Base-by-base conservation (phyloP, 1,284 basidiomycete genomes). In the Xanthoconium separans region DNA sequence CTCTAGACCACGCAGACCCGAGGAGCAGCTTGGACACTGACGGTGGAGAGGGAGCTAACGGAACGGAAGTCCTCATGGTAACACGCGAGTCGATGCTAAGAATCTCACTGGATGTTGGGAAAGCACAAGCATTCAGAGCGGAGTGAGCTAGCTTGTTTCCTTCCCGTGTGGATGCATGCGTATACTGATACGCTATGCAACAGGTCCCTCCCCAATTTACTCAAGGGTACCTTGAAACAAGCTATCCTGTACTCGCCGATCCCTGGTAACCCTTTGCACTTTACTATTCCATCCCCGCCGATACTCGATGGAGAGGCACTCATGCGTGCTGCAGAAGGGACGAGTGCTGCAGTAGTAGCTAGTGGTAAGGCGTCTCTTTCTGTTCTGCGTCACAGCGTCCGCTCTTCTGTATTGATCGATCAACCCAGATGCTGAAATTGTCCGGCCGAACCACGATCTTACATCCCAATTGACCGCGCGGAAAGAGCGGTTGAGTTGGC, bases 151-250 rank as follows among this genome's bases (percentile, higher is more conserved):
- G 13, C 13, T 16, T 37, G n/a, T n/a, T 30, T 39, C 27, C 27
- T 18, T 44, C 39, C 31, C 9, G 66, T 6, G 73, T 39, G n/a
- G 6, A 27, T n/a, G 37, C 41, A 50, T 13, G 43, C 33, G 29
- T n/a, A 33, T 43, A 45, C 12, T 57, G 44, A 61, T 39, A n/a
- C 37, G 1, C 29, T 39, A 16, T 55, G 87, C 83, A 47, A 82
- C 77, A 55, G 88, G 83, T 65, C 70, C 29, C 78, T 79, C 45
- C 83, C 85, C 4, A 80, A 81, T 48, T 74, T 92, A 34, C 82
- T 95, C 62, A 89, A 90, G 70, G 86, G 87, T 12, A 91, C 86
- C 36, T 84, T 96, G 80, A 93, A 89, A 51, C 91, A 95, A 68
- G 92, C 91, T 10, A 91, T 96, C 59, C 73, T 93, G 50, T 95